Conservation (phyloP, 352 stramenopile genomes). For the Blastocystis sp. region DNA sequence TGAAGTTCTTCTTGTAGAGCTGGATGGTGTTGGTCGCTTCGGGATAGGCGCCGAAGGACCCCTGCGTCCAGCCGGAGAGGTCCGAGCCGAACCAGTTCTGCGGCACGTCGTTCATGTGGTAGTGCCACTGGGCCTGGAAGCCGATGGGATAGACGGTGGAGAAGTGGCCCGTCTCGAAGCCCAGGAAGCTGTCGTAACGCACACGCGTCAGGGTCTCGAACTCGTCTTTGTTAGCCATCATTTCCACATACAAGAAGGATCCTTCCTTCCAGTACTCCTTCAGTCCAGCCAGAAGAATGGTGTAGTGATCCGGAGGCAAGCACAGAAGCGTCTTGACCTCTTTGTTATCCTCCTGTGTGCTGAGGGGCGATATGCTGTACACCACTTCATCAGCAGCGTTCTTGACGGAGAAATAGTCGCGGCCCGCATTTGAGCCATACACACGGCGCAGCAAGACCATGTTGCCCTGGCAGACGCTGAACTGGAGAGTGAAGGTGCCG, state of each 20-base stretch:
- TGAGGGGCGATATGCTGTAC: not conserved
- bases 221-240: too few relatives aligned
- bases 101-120: constrained; percentile 6
- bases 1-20: constrained; percentile 51
- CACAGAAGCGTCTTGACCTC: too few relatives aligned
- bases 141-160: not conserved
- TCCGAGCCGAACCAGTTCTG: constrained; percentile 17
- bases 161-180: not conserved
- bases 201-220: not conserved
- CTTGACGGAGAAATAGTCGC: not conserved
- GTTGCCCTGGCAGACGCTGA: constrained; percentile 8
- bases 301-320: too few relatives aligned
- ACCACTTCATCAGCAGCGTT: not conserved
- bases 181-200: not conserved
- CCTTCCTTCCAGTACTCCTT: too few relatives aligned
- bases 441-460: constrained; percentile 3
- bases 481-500: constrained; percentile 31
- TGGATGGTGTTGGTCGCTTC: constrained; percentile 27
- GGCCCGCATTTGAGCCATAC: too few relatives aligned
- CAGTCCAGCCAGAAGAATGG: too few relatives aligned
- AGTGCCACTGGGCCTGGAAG: constrained; percentile 6
- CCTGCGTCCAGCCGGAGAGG: constrained; percentile 18
- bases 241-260: too few relatives aligned
- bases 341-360: too few relatives aligned
- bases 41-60: not conserved